These are phyloP conservation scores for Trichosanthes cucumerina DNA, from an alignment of 306 rosid genomes.

Conservation along the genomic window DNA sequence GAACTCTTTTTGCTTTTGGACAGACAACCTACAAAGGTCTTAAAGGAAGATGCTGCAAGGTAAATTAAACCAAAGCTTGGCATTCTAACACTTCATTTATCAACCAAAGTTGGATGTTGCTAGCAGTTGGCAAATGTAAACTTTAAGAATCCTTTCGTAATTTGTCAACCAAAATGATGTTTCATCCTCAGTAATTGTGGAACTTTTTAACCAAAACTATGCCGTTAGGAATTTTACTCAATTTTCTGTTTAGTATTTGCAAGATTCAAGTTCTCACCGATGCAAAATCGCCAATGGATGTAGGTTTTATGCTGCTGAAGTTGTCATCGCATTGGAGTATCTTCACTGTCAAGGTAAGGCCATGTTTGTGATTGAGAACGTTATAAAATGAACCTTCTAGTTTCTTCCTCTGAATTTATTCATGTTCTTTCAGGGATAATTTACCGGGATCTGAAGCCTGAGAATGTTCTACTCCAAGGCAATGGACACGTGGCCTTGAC, in stretches of 20 bases:
- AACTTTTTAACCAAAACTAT: background rate
- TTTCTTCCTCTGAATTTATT: background rate
- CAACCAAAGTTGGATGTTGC: background rate
- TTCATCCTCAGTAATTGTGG: background rate
- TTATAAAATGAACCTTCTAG: background rate
- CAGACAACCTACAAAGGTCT: constrained; percentile 70
- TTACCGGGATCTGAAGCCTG: constrained; percentile 94
- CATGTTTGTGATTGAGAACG: background rate
- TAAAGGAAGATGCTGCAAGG: constrained; percentile 88
- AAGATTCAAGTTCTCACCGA: constrained; percentile 4
- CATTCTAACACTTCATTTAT: background rate
- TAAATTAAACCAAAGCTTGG: constrained; percentile 16
- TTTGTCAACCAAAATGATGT: background rate
- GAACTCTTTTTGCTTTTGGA: constrained; percentile 90
- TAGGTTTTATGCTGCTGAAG: constrained; percentile 90
- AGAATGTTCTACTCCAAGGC: constrained; percentile 76
- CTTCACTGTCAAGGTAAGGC: constrained; percentile 87
- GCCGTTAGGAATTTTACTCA: background rate
- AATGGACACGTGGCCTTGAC: constrained; percentile 72
- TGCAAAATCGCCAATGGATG: constrained; percentile 12
- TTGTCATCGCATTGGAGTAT: constrained; percentile 83
- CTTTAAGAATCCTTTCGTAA: background rate
- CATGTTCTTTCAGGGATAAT: constrained; percentile 55
- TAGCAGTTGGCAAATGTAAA: background rate
- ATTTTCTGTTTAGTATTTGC: background rate